phyloP scores from a whole-genome alignment of 2,329 filamentous ascomycete genomes.

The Sporothrix humicola region DNA sequence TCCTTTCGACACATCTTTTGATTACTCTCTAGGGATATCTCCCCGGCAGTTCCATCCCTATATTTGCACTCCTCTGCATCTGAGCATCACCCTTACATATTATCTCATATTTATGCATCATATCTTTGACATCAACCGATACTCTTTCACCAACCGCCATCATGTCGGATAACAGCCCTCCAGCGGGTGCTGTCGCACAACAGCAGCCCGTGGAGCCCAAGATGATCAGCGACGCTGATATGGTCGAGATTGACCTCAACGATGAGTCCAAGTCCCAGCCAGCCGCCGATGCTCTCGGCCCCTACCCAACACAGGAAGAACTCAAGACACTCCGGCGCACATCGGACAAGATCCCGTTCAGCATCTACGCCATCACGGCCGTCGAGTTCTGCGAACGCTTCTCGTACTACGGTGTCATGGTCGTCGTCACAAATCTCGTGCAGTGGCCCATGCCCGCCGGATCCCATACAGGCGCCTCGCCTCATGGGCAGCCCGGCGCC shows the following conservation, averaged over 20 bases:
- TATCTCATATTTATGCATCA: background rate
- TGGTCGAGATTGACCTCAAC: background rate
- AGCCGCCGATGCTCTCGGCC: background rate
- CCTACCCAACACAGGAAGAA: background rate
- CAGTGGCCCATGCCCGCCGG: conserved; percentile 60
- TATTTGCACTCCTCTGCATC: background rate
- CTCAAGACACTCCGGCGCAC: conserved; percentile 58
- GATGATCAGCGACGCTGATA: background rate
- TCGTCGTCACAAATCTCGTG: conserved; percentile 68
- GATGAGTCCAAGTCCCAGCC: background rate
- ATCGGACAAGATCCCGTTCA: conserved; percentile 62
- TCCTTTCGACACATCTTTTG: background rate
- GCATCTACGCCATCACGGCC: conserved; percentile 67
- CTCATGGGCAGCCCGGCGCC: conserved; percentile 55
- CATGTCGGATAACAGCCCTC: background rate
- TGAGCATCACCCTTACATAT: background rate
- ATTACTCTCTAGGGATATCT: too few species aligned
- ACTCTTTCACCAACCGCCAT: background rate
- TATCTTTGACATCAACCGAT: too few species aligned
- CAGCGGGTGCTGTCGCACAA: background rate
- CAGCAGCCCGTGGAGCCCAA: background rate
- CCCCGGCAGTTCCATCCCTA: too few species aligned
- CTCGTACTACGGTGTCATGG: conserved; percentile 72
- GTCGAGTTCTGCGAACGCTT: conserved; percentile 75
- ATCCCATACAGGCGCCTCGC: conserved; percentile 59